Evolutionary conservation across 208 protist species (phyloP), one percentile per base, ranked within the genome.

Genomic region (Crithidia expoeki): DNA sequence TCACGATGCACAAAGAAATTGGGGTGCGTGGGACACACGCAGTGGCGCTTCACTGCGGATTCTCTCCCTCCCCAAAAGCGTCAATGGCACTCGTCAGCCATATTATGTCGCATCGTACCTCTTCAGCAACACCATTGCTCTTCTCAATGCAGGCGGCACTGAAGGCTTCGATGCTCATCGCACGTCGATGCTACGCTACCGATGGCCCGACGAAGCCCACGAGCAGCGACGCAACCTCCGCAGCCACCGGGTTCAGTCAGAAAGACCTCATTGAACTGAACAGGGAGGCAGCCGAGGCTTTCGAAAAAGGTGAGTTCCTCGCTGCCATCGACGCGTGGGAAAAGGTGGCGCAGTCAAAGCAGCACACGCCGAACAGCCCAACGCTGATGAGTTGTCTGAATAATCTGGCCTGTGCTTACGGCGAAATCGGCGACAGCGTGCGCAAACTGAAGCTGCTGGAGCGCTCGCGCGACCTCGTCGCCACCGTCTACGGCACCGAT

Each of bases 341-440:
- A 56, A 53, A 76, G 38, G 81, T 94, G 36, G 72, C 60, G n/a
- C 50, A 69, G 32, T 75, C 79, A 17, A 61, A 82, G 50, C 68
- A 80, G 40, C 78, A 86, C 79, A 81, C 44, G 34, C 63, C 76
- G 34, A 79, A 85, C 70, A 92, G 79, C 67, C 79, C 78, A 19
- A 83, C 79, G 9, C 77, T 93, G 55, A 92, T 96, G 85, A 89
- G 76, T 73, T 94, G 86, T 63, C 74, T 94, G 23, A 89, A 93
- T 72, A 94, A 96, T 67, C 79, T 96, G 33, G 92, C 92, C n/a
- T 94, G 87, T 60, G 86, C 84, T 30, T 96, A 96, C 66, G 88
- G 92, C 7, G 86, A 94, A 46, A 79, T 92, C 17, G 92, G 92
- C 11, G 55, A 96, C 78, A 79, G 85, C 63, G 60, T 61, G 32